phyloP scores from a whole-genome alignment of 2,329 filamentous ascomycete species.

The Rachicladosporium sp. region DNA sequence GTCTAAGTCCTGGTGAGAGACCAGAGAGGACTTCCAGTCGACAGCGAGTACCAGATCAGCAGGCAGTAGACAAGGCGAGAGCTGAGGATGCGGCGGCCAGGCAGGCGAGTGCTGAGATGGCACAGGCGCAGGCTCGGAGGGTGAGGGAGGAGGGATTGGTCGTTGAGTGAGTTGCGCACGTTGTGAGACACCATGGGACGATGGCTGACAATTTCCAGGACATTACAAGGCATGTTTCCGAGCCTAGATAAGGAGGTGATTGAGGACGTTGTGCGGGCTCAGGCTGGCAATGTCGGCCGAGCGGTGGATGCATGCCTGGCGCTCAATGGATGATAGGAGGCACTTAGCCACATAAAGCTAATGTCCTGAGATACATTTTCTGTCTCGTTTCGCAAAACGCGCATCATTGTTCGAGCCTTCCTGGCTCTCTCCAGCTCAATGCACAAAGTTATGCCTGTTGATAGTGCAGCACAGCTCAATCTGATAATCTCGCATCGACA shows the following conservation, averaged over 20 bases:
- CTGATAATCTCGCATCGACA: too few relatives aligned
- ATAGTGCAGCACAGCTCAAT: too few relatives aligned
- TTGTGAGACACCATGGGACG: too few relatives aligned
- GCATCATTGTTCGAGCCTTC: too few relatives aligned
- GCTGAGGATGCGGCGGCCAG: constrained; percentile 81
- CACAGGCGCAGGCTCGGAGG: constrained; percentile 74
- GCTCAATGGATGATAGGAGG: constrained; percentile 14
- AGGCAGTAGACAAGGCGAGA: constrained; percentile 34
- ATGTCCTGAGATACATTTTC: too few relatives aligned
- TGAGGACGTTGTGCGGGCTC: constrained; percentile 89
- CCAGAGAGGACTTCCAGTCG: constrained; percentile 11
- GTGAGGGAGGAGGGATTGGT: constrained; percentile 77
- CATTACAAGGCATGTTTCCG: constrained; percentile 90
- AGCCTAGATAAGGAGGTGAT: constrained; percentile 89
- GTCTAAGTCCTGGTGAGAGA: constrained; percentile 32
- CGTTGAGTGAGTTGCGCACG: constrained; percentile 49
- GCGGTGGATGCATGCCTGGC: constrained; percentile 38
- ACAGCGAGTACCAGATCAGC: constrained; percentile 15
- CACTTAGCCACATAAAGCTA: too few relatives aligned
- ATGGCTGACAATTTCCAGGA: constrained; percentile 30
- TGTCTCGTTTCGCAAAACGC: too few relatives aligned
- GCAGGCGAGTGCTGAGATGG: constrained; percentile 80
- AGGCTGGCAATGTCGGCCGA: constrained; percentile 57
- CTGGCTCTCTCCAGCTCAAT: too few relatives aligned
- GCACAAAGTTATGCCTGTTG: too few relatives aligned